A percentile compares a stretch with the other conserved stretches of the same genome.
Conservation (phyloP, 2,329 filamentous ascomycete genomes). For the Epichloe glyceriae region DNA sequence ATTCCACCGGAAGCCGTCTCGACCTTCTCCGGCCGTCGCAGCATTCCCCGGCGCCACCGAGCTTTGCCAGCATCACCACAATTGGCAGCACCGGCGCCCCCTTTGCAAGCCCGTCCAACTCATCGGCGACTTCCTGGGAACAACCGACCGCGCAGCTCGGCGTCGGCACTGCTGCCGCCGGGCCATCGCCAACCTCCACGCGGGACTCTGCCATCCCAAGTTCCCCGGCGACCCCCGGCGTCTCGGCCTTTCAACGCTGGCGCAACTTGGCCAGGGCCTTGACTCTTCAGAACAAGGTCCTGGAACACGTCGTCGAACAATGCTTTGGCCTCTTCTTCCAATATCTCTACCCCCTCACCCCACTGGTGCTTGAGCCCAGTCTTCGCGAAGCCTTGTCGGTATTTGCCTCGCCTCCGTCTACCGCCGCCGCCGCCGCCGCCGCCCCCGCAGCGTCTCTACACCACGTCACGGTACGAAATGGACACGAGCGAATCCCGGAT, state of each 20-base stretch:
- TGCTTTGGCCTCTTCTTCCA: slow-evolving; percentile 29
- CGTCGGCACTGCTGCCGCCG: slow-evolving; percentile 6
- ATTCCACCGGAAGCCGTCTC: slow-evolving; percentile 8
- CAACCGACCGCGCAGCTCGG: slow-evolving; percentile 4
- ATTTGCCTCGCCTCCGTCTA: slow-evolving; percentile 14
- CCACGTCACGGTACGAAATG: not conserved
- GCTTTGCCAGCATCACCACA: not conserved
- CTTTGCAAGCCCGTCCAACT: slow-evolving; percentile 10
- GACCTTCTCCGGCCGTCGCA: slow-evolving; percentile 5
- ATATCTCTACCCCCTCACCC: slow-evolving; percentile 29
- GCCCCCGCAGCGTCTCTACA: not conserved
- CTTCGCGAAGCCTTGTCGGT: slow-evolving; percentile 22
- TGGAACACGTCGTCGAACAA: slow-evolving; percentile 16
- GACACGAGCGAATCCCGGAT: not conserved
- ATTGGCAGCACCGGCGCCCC: not conserved
- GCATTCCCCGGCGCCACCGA: not conserved
- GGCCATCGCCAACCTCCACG: slow-evolving; percentile 12
- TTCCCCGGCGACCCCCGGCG: not conserved
- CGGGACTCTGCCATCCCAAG: slow-evolving; percentile 9
- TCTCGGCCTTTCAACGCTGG: slow-evolving; percentile 19
- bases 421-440: not conserved
- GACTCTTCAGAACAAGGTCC: slow-evolving; percentile 12
- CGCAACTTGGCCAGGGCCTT: slow-evolving; percentile 13
- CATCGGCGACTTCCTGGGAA: slow-evolving; percentile 12
- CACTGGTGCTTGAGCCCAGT: slow-evolving; percentile 28